Evolutionary conservation across 2,329 filamentous ascomycete species (phyloP).

Genomic region (Ascosphaera aggregata): DNA sequence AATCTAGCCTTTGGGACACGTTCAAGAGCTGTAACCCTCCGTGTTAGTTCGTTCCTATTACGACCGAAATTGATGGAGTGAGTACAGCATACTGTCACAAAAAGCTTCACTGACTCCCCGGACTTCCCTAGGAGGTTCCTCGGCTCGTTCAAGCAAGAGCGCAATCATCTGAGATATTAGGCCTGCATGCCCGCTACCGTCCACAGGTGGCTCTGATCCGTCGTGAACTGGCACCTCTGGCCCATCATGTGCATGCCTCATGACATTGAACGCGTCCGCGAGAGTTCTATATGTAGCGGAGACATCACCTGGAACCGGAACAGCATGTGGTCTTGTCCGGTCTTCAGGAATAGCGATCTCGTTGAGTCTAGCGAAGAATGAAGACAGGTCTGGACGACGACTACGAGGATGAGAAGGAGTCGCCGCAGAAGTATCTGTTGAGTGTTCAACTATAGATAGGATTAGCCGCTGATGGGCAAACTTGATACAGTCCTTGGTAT

Average conservation of each 20-base stretch:
- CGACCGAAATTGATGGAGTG: background rate
- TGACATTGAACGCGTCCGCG: slow-evolving; percentile 35
- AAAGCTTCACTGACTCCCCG: slow-evolving; percentile 38
- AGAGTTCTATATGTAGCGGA: slow-evolving; percentile 34
- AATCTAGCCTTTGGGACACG: slow-evolving; percentile 32
- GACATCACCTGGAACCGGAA: slow-evolving; percentile 37
- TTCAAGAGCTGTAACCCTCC: slow-evolving; percentile 25
- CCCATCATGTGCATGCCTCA: slow-evolving; percentile 13
- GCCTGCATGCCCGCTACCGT: slow-evolving; percentile 10
- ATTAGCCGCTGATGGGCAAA: background rate
- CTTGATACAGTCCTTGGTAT: background rate
- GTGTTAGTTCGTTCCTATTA: background rate
- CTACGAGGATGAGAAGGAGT: slow-evolving; percentile 12
- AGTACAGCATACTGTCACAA: slow-evolving; percentile 25
- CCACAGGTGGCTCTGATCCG: slow-evolving; percentile 22
- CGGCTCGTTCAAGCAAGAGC: slow-evolving; percentile 29
- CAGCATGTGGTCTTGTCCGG: slow-evolving; percentile 31
- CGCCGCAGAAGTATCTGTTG: slow-evolving; percentile 9
- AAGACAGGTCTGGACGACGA: slow-evolving; percentile 38
- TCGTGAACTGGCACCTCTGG: slow-evolving; percentile 16
- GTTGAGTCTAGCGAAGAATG: slow-evolving; percentile 37
- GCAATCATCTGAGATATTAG: slow-evolving; percentile 32
- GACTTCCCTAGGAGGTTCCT: slow-evolving; percentile 34
- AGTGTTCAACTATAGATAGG: slow-evolving; percentile 1
- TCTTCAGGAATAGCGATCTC: slow-evolving; percentile 29